Conservation (phyloP, 805 yeast genomes). For the Torulaspora quercuum region DNA sequence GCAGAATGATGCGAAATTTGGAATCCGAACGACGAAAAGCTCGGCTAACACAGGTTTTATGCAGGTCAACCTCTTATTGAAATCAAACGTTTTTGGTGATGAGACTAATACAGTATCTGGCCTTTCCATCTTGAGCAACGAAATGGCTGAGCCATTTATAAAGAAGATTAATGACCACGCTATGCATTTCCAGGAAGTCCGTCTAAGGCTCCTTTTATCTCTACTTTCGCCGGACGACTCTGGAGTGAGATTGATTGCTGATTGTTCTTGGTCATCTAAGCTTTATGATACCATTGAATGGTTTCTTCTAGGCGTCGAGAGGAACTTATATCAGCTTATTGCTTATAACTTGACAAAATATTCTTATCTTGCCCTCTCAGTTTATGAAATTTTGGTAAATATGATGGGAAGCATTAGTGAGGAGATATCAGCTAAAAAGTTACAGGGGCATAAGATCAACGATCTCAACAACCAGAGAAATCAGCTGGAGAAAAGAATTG, state of each 20-base stretch:
- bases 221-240: conserved; percentile 21
- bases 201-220: conserved; percentile 33
- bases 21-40: conserved; percentile 4
- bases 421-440: conserved; percentile 31
- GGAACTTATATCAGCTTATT: conserved; percentile 24
- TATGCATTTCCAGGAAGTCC: conserved; percentile 40
- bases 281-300: conserved; percentile 37
- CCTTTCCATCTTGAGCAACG: conserved; percentile 19
- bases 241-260: conserved; percentile 35
- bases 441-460: conserved; percentile 30
- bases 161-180: conserved; percentile 25
- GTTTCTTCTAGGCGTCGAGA: conserved; percentile 33
- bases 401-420: conserved; percentile 37
- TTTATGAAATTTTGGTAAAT: conserved; percentile 49
- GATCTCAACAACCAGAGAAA: conserved; percentile 42
- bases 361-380: conserved; percentile 32
- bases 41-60: conserved; percentile 20
- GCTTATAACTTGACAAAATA: conserved; percentile 9
- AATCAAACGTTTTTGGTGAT: conserved; percentile 30
- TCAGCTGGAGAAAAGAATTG: conserved; percentile 44
- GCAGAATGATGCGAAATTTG: conserved; percentile 18
- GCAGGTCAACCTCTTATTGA: conserved; percentile 33
- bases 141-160: conserved; percentile 26
- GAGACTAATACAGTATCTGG: conserved; percentile 16
- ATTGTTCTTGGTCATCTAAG: conserved; percentile 40